These are phyloP conservation scores for Actinomucor elegans DNA, from an alignment of 371 early-diverging fungal species.

Conservation along the genomic window DNA sequence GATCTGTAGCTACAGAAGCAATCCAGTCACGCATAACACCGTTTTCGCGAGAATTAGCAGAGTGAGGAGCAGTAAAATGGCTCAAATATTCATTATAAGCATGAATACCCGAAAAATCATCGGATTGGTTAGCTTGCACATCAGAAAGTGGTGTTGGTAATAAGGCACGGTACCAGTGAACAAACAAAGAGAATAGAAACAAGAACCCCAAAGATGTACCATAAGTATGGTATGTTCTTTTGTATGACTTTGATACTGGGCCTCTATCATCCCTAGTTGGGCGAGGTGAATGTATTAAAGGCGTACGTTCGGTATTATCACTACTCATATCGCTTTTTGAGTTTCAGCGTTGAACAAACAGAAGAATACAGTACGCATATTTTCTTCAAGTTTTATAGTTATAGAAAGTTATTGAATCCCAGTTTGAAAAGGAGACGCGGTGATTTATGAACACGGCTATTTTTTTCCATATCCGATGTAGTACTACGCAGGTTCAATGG, in stretches of 20 bases:
- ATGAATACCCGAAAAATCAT: constrained; percentile 50
- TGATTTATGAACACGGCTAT: too few relatives aligned
- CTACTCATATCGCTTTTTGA: neutral
- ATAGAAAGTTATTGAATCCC: too few relatives aligned
- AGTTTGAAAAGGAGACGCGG: too few relatives aligned
- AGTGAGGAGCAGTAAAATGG: constrained; percentile 53
- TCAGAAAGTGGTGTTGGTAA: constrained; percentile 47
- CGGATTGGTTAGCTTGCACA: constrained; percentile 17
- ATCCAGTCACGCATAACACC: constrained; percentile 36
- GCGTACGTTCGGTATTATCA: constrained; percentile 7
- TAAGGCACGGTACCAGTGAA: constrained; percentile 18
- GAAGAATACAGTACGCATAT: too few relatives aligned
- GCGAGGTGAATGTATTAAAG: neutral
- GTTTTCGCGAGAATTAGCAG: constrained; percentile 54
- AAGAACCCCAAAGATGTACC: constrained; percentile 13
- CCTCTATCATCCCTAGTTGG: too few relatives aligned
- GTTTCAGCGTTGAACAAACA: too few relatives aligned
- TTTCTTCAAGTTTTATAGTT: too few relatives aligned
- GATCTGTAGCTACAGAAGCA: constrained; percentile 23
- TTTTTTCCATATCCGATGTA: too few relatives aligned
- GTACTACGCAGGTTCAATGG: too few relatives aligned
- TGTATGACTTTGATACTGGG: neutral
- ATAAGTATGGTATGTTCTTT: constrained; percentile 17
- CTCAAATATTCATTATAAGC: constrained; percentile 54
- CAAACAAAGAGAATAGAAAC: constrained; percentile 13